Conservation (phyloP, 148 eudicot genomes). For the Persicaria tinctoria region DNA sequence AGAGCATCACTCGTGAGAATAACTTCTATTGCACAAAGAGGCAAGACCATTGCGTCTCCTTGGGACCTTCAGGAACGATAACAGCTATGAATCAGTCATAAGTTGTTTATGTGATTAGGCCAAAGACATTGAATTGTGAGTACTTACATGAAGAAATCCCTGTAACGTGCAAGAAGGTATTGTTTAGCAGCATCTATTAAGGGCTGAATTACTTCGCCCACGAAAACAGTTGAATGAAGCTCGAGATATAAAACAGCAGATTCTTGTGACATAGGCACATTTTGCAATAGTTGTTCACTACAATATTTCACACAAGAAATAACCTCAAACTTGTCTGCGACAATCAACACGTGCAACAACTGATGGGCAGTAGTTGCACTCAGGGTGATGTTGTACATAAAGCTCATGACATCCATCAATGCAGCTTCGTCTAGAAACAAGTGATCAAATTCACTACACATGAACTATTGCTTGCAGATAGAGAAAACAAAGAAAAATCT, state of each 20-base stretch:
- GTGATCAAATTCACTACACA: too few species aligned
- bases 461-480: too few species aligned
- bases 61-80: slow-evolving; percentile 14
- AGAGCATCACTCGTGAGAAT: slow-evolving; percentile 66
- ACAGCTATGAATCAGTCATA: too few species aligned
- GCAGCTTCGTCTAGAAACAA: slow-evolving; percentile 50
- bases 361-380: slow-evolving; percentile 45
- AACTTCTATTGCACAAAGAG: slow-evolving; percentile 75
- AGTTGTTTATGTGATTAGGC: not conserved
- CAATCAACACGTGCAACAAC: slow-evolving; percentile 65
- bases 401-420: slow-evolving; percentile 65
- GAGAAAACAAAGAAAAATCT: too few species aligned
- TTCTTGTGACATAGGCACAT: slow-evolving; percentile 48
- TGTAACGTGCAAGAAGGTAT: slow-evolving; percentile 56
- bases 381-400: slow-evolving; percentile 61
- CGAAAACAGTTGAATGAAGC: slow-evolving; percentile 66
- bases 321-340: slow-evolving; percentile 20
- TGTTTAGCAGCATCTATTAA: slow-evolving; percentile 73
- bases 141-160: slow-evolving; percentile 56
- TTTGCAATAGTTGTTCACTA: slow-evolving; percentile 40
- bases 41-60: slow-evolving; percentile 64
- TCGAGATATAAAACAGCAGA: slow-evolving; percentile 60
- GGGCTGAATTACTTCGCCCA: slow-evolving; percentile 73
- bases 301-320: slow-evolving; percentile 65
- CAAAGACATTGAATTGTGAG: not conserved